These are phyloP conservation scores for Cladosporium sp. DNA, from an alignment of 2,329 filamentous ascomycete genomes.

Conservation along the genomic window DNA sequence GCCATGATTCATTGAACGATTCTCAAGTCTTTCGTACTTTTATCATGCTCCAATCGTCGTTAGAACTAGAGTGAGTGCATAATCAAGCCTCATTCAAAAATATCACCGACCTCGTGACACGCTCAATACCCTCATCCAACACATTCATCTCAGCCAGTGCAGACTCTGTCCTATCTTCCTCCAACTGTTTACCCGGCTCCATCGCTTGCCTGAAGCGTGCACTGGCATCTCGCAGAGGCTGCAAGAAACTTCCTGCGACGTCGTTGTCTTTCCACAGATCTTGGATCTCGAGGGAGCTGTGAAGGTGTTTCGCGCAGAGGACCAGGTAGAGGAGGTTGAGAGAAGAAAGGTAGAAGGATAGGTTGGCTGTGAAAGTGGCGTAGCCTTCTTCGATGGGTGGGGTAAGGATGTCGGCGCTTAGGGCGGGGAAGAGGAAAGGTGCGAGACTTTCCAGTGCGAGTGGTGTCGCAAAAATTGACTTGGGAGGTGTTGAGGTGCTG, in stretches of 20 bases:
- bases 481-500: not conserved
- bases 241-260: conserved; percentile 40
- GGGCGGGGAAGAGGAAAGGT: conserved; percentile 49
- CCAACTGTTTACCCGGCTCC: conserved; percentile 33
- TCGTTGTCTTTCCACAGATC: conserved; percentile 38
- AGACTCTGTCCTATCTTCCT: conserved; percentile 32
- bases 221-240: conserved; percentile 38
- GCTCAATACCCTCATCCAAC: conserved; percentile 30
- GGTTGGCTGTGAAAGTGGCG: conserved; percentile 48
- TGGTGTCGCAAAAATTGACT: conserved; percentile 45
- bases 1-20: no score
- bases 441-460: conserved; percentile 46
- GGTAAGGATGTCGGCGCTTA: conserved; percentile 39
- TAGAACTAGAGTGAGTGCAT: no score
- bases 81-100: conserved; percentile 22
- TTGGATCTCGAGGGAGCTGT: conserved; percentile 43
- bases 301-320: conserved; percentile 46
- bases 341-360: conserved; percentile 52
- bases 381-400: conserved; percentile 36
- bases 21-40: no score
- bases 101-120: conserved; percentile 28
- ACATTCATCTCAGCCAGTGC: conserved; percentile 31
- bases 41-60: no score
- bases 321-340: conserved; percentile 59
- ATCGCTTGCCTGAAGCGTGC: conserved; percentile 35